Evolutionary conservation across 2,329 filamentous ascomycete genomes (phyloP), one percentile per base, ranked within the genome.

Genomic region (Nothophoma quercina): DNA sequence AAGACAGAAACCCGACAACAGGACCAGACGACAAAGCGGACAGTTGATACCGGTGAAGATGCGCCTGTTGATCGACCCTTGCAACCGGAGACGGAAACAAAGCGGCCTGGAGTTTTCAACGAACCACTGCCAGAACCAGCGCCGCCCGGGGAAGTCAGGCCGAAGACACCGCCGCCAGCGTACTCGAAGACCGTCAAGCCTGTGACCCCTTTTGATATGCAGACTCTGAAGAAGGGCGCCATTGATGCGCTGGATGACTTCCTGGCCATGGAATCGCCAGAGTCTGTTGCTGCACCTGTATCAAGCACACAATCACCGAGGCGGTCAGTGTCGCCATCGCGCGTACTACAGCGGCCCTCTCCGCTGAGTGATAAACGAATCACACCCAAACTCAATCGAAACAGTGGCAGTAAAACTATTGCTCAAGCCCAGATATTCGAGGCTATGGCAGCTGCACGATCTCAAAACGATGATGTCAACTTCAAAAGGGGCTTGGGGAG

Each of bases 371-470:
- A 65, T 22, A 67, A 43, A 12, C 55, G 62, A 12, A 54, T 58
- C 1, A 67, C 61, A 2, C 66, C 65, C 2, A 65, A 55, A 40
- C 18, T 68, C 4, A 68, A 66, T 21, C 53, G 68, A 34, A 67
- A 55, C 36, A 69, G 65, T 22, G 64, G 65, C 15, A 59, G 63
- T 3, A 58, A 59, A 56, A 52, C 68, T 2, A 47, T 71, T 22
- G 60, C 65, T 7, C 65, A 71, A 49, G 69, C 69, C 4, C 67
- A 69, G 22, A 65, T 58, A 51, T 71, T 71, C 33, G 69, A 71
- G 40, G 57, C 64, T 7, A 51, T 69, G 61, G 60, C 59, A 30
- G 55, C 57, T 25, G 56, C 49, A 39, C 59, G 55, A 15, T 51
- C 54, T 5, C 35, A 12, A 5, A 58, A 54, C 4, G 42, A 50